Evolutionary conservation across 306 rosid genomes (phyloP), one percentile per base, ranked within the genome.

Genomic region (Fragaria ananassa): DNA sequence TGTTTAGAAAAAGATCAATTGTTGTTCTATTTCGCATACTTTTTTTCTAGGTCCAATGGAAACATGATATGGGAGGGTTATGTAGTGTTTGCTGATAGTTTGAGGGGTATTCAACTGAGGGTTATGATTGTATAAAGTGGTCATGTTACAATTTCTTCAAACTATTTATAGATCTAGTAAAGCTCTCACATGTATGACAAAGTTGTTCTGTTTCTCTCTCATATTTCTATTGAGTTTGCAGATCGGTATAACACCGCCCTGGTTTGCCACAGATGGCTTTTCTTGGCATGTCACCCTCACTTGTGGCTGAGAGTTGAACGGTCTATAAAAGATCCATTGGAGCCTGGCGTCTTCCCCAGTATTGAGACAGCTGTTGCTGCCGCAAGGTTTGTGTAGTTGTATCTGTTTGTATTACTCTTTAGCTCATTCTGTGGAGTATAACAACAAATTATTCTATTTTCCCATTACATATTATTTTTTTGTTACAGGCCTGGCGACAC

Each of bases 211-310:
- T 72, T 78, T 82, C 79, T 83, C 87, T 93, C 91, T 86, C 86
- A 51, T 73, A 77, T 83, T 86, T 85, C 83, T 86, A 87, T 87
- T 89, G 98, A 89, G 96, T 85, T 89, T 95, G 98, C 98, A 95
- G 98, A 95, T 92, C 96, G 97, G 91, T 90, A 92, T 95, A 92
- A 95, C 93, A 80, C 97, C 83, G 98, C 98, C 92, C 96, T 95
- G 92, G 98, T 92, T 92, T 95, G 97, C 98, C 91, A 85, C 98
- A 95, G 97, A 90, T 95, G 97, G 97, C 85, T 85, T 68, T 88
- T 86, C 88, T 81, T 95, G 91, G 97, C 97, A 9, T 95, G 98
- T 85, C 97, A 95, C 77, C 98, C 97, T 83, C 93, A 91, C 42
- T 72, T 90, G 65, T 95, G 98, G 98, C 88, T 95, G 71, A 89